Evolutionary conservation across 345 rosid species (phyloP).

Genomic region (Brassica rapa): DNA sequence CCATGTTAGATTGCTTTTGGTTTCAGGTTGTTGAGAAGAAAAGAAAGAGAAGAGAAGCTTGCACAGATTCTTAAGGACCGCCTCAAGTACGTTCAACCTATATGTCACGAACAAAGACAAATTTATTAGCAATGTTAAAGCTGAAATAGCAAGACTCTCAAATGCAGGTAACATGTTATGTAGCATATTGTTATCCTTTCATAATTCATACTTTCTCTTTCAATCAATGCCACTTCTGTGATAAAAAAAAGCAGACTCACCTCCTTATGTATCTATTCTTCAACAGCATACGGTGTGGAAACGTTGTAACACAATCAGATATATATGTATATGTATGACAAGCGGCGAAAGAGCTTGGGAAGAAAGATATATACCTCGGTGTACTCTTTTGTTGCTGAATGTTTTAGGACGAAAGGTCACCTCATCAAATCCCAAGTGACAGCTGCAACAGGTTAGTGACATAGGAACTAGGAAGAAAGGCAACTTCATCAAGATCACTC

Average conservation of each 20-base stretch:
- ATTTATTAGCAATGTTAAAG: conserved; percentile 63
- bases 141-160: conserved; percentile 85
- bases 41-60: conserved; percentile 96
- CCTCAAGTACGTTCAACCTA: conserved; percentile 47
- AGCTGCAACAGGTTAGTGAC: conserved; percentile 85
- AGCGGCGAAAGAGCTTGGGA: conserved; percentile 93
- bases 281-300: conserved; percentile 90
- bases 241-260: too few species aligned
- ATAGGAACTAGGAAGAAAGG: conserved; percentile 25
- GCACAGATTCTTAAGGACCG: conserved; percentile 67
- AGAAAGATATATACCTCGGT: not conserved
- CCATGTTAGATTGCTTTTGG: conserved; percentile 23
- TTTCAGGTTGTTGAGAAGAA: conserved; percentile 72
- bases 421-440: conserved; percentile 84
- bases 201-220: not conserved
- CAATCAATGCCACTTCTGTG: not conserved
- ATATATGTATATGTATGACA: conserved; percentile 76
- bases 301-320: conserved; percentile 91
- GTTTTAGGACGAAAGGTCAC: not conserved
- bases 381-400: conserved; percentile 53
- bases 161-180: conserved; percentile 63
- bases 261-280: conserved; percentile 11
- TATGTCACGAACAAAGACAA: conserved; percentile 78
- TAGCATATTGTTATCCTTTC: conserved; percentile 11
- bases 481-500: not conserved